Conservation (phyloP, 2,329 filamentous ascomycete genomes). For the Claviceps digitariae region DNA sequence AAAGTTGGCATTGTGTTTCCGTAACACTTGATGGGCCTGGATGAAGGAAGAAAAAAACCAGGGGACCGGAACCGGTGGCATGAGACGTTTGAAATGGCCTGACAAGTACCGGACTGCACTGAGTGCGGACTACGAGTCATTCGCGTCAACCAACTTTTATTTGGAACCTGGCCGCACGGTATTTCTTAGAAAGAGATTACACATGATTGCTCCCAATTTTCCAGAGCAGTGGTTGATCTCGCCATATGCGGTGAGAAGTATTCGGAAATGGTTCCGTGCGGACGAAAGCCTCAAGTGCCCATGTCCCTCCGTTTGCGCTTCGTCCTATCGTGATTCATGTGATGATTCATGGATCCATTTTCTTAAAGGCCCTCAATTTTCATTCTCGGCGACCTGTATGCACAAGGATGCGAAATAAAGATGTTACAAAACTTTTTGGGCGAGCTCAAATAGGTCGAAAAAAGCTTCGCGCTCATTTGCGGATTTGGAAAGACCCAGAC, state of each 20-base stretch:
- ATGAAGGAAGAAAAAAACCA: not conserved
- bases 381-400: not conserved
- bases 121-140: not conserved
- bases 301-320: not conserved
- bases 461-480: conserved; percentile 42
- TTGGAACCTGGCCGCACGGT: not conserved
- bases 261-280: not conserved
- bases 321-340: not conserved
- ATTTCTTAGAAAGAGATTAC: not conserved
- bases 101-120: not conserved
- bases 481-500: conserved; percentile 41
- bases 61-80: not conserved
- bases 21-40: not conserved
- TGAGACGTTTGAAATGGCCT: not conserved
- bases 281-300: not conserved
- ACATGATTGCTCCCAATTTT: not conserved
- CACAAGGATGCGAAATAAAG: not conserved
- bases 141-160: not conserved
- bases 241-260: not conserved
- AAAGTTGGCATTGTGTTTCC: not conserved
- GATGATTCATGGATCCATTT: not conserved
- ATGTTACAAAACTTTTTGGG: conserved; percentile 39
- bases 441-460: conserved; percentile 51
- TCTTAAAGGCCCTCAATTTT: not conserved
- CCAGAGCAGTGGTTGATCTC: not conserved